A percentile compares a stretch with the other conserved stretches of the same genome.
These are phyloP conservation scores for Botrytis tulipae DNA, from an alignment of 2,329 filamentous ascomycete genomes.

Conservation along the genomic window DNA sequence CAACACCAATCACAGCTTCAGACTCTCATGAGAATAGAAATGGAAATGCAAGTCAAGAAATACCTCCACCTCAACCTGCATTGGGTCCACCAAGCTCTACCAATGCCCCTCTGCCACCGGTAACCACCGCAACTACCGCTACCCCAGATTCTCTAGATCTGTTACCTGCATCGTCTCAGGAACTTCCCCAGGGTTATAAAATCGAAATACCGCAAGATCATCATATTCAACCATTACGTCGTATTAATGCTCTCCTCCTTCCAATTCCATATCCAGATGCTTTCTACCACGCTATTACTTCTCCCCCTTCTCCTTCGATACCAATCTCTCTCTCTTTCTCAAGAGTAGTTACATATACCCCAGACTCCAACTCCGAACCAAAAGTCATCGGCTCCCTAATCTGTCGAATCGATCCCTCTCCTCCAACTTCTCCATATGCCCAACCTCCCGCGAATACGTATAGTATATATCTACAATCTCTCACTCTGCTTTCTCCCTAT, in stretches of 20 bases:
- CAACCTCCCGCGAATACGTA: slow-evolving; percentile 37
- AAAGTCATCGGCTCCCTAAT: slow-evolving; percentile 62
- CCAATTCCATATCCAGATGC: slow-evolving; percentile 62
- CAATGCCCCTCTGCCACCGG: slow-evolving; percentile 19
- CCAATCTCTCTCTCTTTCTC: slow-evolving; percentile 31
- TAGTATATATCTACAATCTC: slow-evolving; percentile 63
- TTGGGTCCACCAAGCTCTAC: slow-evolving; percentile 22
- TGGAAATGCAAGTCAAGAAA: slow-evolving; percentile 1
- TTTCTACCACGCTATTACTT: slow-evolving; percentile 58
- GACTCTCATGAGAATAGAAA: not conserved
- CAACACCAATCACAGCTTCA: slow-evolving; percentile 12
- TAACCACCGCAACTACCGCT: slow-evolving; percentile 21
- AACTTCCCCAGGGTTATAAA: slow-evolving; percentile 46
- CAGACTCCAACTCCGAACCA: slow-evolving; percentile 28
- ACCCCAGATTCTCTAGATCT: slow-evolving; percentile 22
- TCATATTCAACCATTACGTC: slow-evolving; percentile 58
- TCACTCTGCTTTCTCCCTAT: slow-evolving; percentile 63
- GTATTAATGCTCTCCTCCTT: slow-evolving; percentile 64
- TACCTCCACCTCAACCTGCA: slow-evolving; percentile 27
- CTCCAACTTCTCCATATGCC: slow-evolving; percentile 14
- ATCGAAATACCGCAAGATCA: slow-evolving; percentile 51
- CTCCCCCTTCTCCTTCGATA: slow-evolving; percentile 49
- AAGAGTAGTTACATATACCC: slow-evolving; percentile 54
- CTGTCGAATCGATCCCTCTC: slow-evolving; percentile 56
- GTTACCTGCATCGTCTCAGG: slow-evolving; percentile 12